Evolutionary conservation across 768 basidiomycete species (phyloP).

Genomic region (Hericium erinaceus): DNA sequence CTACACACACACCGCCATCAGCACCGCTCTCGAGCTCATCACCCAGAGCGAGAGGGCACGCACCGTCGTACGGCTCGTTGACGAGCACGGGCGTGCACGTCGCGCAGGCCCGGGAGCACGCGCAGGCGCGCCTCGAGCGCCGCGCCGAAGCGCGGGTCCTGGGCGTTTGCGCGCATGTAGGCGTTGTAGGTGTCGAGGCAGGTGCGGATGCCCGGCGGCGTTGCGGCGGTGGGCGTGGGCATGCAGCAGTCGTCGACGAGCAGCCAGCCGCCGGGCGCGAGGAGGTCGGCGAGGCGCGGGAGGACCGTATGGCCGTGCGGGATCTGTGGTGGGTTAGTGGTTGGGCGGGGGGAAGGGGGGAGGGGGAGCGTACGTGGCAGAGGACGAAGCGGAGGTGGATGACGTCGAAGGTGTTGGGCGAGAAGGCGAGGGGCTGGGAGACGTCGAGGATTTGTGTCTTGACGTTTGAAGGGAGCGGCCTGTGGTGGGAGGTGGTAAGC

Average conservation of each 20-base stretch:
- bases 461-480: not conserved
- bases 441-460: not conserved
- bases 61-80: not conserved
- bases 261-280: not conserved
- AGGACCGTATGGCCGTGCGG: not conserved
- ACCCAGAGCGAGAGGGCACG: not conserved
- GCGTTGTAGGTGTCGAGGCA: not conserved
- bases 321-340: not conserved
- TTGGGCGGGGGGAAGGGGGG: not conserved
- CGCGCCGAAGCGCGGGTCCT: not conserved
- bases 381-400: not conserved
- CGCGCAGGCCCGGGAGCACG: not conserved
- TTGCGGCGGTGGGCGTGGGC: not conserved
- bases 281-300: not conserved
- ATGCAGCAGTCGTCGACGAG: not conserved
- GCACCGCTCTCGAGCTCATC: not conserved
- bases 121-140: not conserved
- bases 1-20: not conserved
- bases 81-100: not conserved
- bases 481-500: not conserved
- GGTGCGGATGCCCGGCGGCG: not conserved
- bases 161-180: not conserved
- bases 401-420: not conserved
- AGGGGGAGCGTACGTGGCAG: not conserved
- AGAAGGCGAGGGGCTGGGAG: not conserved